Percentiles rank a stretch among this genome's conserved stretches.
Conservation (phyloP, 805 yeast species). For the Wickerhamiella alocasiicola region DNA sequence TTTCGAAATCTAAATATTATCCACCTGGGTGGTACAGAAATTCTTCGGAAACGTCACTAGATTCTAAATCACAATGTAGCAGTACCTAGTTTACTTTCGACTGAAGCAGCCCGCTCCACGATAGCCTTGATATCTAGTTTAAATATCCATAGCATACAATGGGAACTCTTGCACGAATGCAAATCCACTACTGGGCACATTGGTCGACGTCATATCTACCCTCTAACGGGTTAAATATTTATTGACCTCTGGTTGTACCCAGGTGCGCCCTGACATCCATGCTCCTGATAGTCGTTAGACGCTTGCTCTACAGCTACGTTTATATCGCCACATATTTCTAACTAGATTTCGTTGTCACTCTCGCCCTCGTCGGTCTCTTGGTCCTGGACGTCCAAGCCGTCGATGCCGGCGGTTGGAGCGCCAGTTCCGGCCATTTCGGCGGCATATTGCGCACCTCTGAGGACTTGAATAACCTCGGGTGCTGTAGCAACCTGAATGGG, state of each 20-base stretch:
- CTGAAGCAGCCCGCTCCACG: no score
- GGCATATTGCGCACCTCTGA: conserved; percentile 66
- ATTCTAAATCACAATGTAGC: no score
- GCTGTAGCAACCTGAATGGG: conserved; percentile 60
- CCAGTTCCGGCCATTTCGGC: conserved; percentile 18
- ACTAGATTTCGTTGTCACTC: conserved; percentile 13
- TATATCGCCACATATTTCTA: neutral
- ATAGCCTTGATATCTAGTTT: no score
- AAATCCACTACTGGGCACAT: neutral
- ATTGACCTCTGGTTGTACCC: no score
- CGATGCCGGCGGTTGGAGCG: conserved; percentile 5
- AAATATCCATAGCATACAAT: no score
- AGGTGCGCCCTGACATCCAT: no score
- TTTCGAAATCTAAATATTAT: conserved; percentile 5
- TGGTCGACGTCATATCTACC: neutral
- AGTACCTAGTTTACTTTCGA: no score
- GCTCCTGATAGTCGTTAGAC: no score
- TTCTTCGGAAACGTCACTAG: no score
- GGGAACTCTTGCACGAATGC: neutral
- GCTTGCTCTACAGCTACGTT: no score
- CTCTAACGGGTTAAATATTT: no score
- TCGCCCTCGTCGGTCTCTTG: conserved; percentile 14
- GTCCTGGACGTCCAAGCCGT: conserved; percentile 14
- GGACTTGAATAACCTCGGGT: conserved; percentile 44
- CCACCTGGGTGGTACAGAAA: conserved; percentile 20